Conservation (phyloP, 192 early-diverging fungal genomes). For the Backusella morwellensis region DNA sequence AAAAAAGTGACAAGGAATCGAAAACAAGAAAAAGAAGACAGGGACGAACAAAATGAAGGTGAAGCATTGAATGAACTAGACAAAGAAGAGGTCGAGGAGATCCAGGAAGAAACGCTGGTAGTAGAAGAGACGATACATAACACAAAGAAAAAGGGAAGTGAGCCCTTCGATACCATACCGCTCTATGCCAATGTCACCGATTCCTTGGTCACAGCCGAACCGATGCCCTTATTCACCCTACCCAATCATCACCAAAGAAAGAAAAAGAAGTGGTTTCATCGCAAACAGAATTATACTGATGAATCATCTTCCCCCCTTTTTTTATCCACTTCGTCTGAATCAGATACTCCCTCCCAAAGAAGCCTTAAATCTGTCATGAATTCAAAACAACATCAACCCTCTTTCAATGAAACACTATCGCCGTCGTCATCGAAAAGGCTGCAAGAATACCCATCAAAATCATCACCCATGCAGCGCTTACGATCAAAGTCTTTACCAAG, state of each 20-base stretch:
- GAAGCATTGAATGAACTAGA: neutral
- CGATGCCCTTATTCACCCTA: neutral
- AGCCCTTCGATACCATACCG: neutral
- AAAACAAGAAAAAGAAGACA: neutral
- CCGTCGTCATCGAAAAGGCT: neutral
- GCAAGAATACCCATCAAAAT: neutral
- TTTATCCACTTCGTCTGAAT: neutral
- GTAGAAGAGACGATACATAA: neutral
- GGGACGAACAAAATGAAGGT: neutral
- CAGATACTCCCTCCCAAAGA: neutral
- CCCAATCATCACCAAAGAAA: neutral
- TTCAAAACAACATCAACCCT: neutral
- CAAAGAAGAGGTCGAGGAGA: neutral
- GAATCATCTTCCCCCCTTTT: neutral
- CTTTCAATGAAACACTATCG: neutral
- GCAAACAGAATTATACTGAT: neutral
- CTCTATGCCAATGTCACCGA: neutral
- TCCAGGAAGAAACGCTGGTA: neutral
- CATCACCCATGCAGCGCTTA: neutral
- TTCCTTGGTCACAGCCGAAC: neutral
- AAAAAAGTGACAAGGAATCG: neutral
- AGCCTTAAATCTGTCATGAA: slow-evolving; percentile 1
- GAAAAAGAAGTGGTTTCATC: slow-evolving; percentile 6
- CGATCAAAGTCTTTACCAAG: slow-evolving; percentile 11
- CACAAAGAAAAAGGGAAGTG: neutral